A percentile compares a stretch with the other conserved stretches of the same genome.
phyloP scores from a whole-genome alignment of 116 monocot genomes.

The Trichopus zeylanicus region DNA sequence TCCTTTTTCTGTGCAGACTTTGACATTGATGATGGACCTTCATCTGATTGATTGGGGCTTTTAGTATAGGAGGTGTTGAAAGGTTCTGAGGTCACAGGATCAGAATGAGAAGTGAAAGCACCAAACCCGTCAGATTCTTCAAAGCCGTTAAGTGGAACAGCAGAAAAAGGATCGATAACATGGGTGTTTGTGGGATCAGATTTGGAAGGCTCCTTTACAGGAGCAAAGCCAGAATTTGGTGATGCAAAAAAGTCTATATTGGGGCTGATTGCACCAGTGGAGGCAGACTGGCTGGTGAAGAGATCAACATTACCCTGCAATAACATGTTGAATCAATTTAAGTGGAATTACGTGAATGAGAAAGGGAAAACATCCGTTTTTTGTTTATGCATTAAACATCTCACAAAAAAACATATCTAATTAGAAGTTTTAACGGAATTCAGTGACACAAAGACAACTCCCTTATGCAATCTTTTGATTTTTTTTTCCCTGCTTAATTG shows the following conservation, averaged over 20 bases:
- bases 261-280: constrained; percentile 35
- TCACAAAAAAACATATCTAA: neutral
- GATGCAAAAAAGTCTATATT: constrained; percentile 37
- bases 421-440: neutral
- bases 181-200: constrained; percentile 19
- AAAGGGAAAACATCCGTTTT: neutral
- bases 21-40: constrained; percentile 12
- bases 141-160: constrained; percentile 51
- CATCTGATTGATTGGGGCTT: neutral
- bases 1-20: constrained; percentile 41
- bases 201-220: constrained; percentile 19
- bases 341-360: neutral
- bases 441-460: neutral
- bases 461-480: neutral
- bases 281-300: constrained; percentile 36
- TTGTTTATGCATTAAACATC: neutral
- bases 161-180: constrained; percentile 68
- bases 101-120: constrained; percentile 43
- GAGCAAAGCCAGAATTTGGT: constrained; percentile 17
- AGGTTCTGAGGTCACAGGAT: constrained; percentile 13
- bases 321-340: constrained; percentile 3
- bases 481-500: too few relatives aligned
- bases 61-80: constrained; percentile 15
- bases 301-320: constrained; percentile 58
- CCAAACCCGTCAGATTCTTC: constrained; percentile 59